Evolutionary conservation across 1,139 yeast genomes (phyloP).

Genomic region (Hyphopichia buzzinii): DNA sequence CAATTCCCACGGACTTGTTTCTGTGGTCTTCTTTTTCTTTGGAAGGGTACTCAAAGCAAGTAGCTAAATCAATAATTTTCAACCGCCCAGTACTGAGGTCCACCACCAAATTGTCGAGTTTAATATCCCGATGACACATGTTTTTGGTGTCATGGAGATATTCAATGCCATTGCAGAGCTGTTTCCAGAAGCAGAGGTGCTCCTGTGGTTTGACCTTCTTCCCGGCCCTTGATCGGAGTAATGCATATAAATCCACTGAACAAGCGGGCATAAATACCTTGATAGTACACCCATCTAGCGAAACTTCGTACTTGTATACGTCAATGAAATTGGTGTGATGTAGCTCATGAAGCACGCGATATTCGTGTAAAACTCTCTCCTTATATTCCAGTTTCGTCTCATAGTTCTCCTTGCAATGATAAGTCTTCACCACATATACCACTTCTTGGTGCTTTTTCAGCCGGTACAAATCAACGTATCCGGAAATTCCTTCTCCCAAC

Average conservation of each 20-base stretch:
- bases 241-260: conserved; percentile 17
- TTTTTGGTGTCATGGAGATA: conserved; percentile 29
- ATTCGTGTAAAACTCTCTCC: conserved; percentile 38
- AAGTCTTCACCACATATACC: conserved; percentile 40
- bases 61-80: conserved; percentile 42
- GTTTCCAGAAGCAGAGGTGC: conserved; percentile 33
- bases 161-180: conserved; percentile 27
- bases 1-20: conserved; percentile 39
- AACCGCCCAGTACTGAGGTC: conserved; percentile 19
- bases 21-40: conserved; percentile 9
- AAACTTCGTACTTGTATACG: conserved; percentile 23
- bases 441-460: conserved; percentile 13
- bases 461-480: conserved; percentile 34
- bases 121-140: conserved; percentile 43
- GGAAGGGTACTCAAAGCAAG: conserved; percentile 17
- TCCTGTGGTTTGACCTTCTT: conserved; percentile 13
- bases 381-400: conserved; percentile 38
- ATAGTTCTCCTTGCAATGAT: conserved; percentile 31
- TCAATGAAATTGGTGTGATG: conserved; percentile 35
- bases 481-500: conserved; percentile 42
- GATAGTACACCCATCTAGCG: conserved; percentile 18
- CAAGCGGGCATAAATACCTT: conserved; percentile 36
- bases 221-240: conserved; percentile 8
- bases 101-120: conserved; percentile 38
- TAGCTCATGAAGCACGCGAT: conserved; percentile 22